Evolutionary conservation across 139 green algal genomes (phyloP).

Genomic region (Deuterostichococcus epilithicus): DNA sequence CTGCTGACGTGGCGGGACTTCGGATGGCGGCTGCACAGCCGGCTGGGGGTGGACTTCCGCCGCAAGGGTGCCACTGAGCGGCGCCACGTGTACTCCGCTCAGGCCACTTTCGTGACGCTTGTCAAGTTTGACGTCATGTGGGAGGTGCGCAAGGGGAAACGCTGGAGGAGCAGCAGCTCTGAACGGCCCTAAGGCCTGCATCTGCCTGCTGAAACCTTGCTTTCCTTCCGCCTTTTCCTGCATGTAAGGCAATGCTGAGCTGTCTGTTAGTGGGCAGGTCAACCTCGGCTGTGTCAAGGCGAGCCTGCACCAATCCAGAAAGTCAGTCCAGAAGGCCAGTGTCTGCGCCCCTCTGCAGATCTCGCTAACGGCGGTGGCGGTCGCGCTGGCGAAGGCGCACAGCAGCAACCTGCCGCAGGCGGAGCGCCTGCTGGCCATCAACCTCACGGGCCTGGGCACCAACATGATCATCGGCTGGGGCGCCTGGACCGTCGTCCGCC

Average conservation of each 20-base stretch:
- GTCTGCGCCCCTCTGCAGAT: neutral
- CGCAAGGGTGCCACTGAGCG: conserved; percentile 11
- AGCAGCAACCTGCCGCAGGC: neutral
- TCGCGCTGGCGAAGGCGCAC: neutral
- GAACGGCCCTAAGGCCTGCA: too few relatives aligned
- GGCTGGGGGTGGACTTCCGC: conserved; percentile 29
- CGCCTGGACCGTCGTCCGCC: neutral
- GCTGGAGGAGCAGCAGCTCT: too few relatives aligned
- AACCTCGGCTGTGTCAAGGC: too few relatives aligned
- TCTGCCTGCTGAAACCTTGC: too few relatives aligned
- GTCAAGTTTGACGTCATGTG: neutral
- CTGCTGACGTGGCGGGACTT: conserved; percentile 29
- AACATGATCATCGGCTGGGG: neutral
- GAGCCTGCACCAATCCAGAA: too few relatives aligned
- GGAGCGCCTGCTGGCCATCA: neutral
- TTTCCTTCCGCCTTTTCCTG: too few relatives aligned
- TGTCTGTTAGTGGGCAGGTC: too few relatives aligned
- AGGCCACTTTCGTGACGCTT: neutral
- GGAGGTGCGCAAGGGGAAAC: too few relatives aligned
- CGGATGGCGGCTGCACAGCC: conserved; percentile 32
- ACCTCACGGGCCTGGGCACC: neutral
- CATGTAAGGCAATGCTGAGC: too few relatives aligned
- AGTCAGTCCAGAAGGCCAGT: too few relatives aligned
- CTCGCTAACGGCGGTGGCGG: neutral
- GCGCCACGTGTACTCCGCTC: neutral